Percentiles rank a stretch among this genome's conserved stretches.
Evolutionary conservation across 2,329 filamentous ascomycete species (phyloP).

Genomic region (Pseudocercospora cruenta): DNA sequence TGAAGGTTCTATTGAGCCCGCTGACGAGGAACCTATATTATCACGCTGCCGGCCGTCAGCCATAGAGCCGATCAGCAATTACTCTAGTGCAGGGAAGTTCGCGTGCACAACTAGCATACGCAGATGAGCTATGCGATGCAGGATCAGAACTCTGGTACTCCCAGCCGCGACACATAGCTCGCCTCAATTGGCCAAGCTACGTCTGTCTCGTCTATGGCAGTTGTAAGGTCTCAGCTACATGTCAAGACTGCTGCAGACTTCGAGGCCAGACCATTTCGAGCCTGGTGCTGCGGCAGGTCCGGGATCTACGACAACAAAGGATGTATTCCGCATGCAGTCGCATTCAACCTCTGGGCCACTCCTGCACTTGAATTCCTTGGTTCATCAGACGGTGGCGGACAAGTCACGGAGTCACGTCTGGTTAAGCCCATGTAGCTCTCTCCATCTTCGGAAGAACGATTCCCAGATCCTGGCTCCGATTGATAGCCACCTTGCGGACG

Average conservation of each 20-base stretch:
- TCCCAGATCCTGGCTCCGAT: slow-evolving; percentile 1
- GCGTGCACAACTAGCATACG: slow-evolving; percentile 13
- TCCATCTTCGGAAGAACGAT: background rate
- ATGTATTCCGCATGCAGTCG: slow-evolving; percentile 18
- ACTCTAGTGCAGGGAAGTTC: slow-evolving; percentile 13
- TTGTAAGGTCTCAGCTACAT: slow-evolving; percentile 8
- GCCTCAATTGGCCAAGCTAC: slow-evolving; percentile 12
- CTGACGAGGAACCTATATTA: slow-evolving; percentile 15
- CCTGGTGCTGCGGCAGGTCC: slow-evolving; percentile 16
- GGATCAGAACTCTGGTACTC: slow-evolving; percentile 17
- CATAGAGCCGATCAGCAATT: slow-evolving; percentile 13
- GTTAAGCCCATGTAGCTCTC: background rate
- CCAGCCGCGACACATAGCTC: slow-evolving; percentile 8
- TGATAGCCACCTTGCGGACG: background rate
- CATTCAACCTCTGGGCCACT: slow-evolving; percentile 2
- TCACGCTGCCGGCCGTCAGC: slow-evolving; percentile 6
- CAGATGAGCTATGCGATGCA: slow-evolving; percentile 14
- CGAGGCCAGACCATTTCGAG: slow-evolving; percentile 20
- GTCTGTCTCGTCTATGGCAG: slow-evolving; percentile 12
- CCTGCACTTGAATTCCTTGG: background rate
- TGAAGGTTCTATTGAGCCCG: slow-evolving; percentile 1
- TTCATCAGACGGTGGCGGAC: background rate
- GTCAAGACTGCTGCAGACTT: slow-evolving; percentile 9
- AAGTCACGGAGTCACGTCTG: slow-evolving; percentile 8
- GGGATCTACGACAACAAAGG: slow-evolving; percentile 24